Base-by-base conservation (phyloP, 106 monocot genomes). In the Dioscorea zingiberensis region DNA sequence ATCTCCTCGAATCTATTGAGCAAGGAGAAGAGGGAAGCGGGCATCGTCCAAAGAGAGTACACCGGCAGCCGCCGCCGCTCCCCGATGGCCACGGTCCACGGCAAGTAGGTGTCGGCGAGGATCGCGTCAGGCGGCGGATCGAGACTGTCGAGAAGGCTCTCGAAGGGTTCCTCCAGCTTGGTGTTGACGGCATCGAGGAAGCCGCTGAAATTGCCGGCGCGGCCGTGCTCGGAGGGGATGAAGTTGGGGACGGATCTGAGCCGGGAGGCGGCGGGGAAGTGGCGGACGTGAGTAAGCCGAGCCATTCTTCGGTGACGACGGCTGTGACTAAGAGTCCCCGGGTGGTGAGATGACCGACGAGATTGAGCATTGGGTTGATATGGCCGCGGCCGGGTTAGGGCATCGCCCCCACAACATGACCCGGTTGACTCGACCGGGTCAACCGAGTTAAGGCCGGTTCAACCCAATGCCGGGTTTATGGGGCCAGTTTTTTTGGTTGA, bases 241-340 rank as follows among this genome's bases (percentile, higher is more conserved):
- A 85, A 80, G 67, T 93, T 83, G 3, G 88, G 88, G 48, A 93
- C 65, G 53, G 85, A 30, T n/a, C 28, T 62, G 27, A 88, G 27
- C 2, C 66, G 54, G 62, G 83, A 18, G 46, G 12, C 47, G 1
- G 74, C 45, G 28, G 75, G 5, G 55, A 27, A 4, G 55, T 44
- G 46, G 21, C n/a, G 44, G 62, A 0, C 21, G 48, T 22, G 60
- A 85, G 63, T 15, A 82, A 60, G 67, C 62, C 51, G 46, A 77
- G 71, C 82, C 82, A 82, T 64, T 89, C 89, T 29, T 85, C 79
- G 25, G 85, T 89, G 64, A 80, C 66, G 47, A 89, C 70, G 64
- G 74, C 48, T 67, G 77, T 78, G 69, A 63, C 57, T 13, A 48
- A 60, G 62, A 67, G 29, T 49, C 60, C 69, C 49, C 28, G 73